A percentile compares a stretch with the other conserved stretches of the same genome.
phyloP scores from a whole-genome alignment of 441 rosid genomes.

The Pelargonium australe region DNA sequence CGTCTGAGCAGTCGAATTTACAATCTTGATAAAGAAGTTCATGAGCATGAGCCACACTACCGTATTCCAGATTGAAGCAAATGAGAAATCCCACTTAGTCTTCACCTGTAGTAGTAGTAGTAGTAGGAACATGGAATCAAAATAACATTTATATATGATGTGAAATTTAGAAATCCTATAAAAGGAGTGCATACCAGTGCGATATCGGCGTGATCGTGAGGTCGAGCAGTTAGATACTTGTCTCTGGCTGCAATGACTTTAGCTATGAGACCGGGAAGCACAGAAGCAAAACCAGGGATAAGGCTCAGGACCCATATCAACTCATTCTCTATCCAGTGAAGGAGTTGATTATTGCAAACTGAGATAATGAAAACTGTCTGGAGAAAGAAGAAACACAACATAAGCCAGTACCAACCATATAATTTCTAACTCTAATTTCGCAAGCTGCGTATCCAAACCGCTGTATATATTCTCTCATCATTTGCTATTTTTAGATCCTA shows the following conservation, averaged over 20 bases:
- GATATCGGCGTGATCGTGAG: slow-evolving; percentile 7
- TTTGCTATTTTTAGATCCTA: too few species aligned
- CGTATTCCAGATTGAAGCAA: slow-evolving; percentile 79
- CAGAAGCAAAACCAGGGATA: slow-evolving; percentile 65
- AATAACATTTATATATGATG: slow-evolving; percentile 23
- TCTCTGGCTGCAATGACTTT: slow-evolving; percentile 59
- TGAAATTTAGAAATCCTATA: too few species aligned
- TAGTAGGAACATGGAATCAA: too few species aligned
- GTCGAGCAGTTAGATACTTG: slow-evolving; percentile 50
- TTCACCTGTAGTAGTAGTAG: slow-evolving; percentile 39
- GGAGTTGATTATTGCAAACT: slow-evolving; percentile 87
- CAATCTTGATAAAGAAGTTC: slow-evolving; percentile 82
- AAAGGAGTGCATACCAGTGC: too few species aligned
- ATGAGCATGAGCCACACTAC: slow-evolving; percentile 94
- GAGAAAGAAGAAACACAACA: not conserved
- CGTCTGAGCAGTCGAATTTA: slow-evolving; percentile 71
- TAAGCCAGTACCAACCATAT: not conserved
- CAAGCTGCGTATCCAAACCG: not conserved
- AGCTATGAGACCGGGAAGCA: slow-evolving; percentile 42
- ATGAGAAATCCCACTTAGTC: slow-evolving; percentile 68
- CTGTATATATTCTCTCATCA: too few species aligned
- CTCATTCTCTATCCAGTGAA: slow-evolving; percentile 90
- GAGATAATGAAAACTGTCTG: slow-evolving; percentile 31
- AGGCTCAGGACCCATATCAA: slow-evolving; percentile 66
- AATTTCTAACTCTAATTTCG: too few species aligned